Percentiles rank a stretch among this genome's conserved stretches.
phyloP scores from a whole-genome alignment of 2,329 filamentous ascomycete genomes.

The Fusarium sarcochroum region DNA sequence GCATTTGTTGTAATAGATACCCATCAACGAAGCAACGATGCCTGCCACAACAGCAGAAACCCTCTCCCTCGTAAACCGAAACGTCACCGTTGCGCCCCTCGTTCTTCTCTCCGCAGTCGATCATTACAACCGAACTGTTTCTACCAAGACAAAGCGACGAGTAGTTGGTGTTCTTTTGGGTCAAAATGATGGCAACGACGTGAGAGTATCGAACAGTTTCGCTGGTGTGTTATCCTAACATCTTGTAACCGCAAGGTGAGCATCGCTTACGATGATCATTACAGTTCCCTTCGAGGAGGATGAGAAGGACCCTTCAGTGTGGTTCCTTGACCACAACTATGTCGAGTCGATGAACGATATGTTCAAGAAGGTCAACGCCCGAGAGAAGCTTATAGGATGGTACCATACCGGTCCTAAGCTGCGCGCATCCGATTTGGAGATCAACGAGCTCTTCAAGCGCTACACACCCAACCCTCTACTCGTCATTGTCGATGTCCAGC shows the following conservation, averaged over 20 bases:
- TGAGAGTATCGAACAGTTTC: constrained; percentile 98
- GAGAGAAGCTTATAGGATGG: constrained; percentile 99
- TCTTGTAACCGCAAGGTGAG: constrained; percentile 10
- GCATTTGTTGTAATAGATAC: constrained; percentile 31
- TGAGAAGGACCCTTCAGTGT: constrained; percentile 97
- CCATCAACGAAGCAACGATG: constrained; percentile 70
- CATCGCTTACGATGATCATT: constrained; percentile 34
- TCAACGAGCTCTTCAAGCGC: constrained; percentile 99
- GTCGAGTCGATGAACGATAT: constrained; percentile 99
- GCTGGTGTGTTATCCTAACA: constrained; percentile 73
- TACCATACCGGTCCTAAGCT: constrained; percentile 99
- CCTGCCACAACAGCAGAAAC: constrained; percentile 97
- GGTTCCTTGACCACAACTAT: constrained; percentile 99
- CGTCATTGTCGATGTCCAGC: constrained; percentile 98
- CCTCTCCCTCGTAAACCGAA: constrained; percentile 92
- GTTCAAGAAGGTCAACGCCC: constrained; percentile 99
- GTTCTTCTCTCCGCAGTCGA: constrained; percentile 98
- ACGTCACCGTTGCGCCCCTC: constrained; percentile 96
- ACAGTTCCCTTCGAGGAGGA: constrained; percentile 98
- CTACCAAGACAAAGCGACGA: constrained; percentile 86
- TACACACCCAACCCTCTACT: constrained; percentile 97
- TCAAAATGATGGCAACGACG: constrained; percentile 95
- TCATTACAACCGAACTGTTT: constrained; percentile 94
- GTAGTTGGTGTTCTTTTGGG: constrained; percentile 96
- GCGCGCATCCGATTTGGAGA: constrained; percentile 95